Evolutionary conservation across 176 grass and related monocot genomes (phyloP), one percentile per base, ranked within the genome.

Genomic region (Stipa capillata): DNA sequence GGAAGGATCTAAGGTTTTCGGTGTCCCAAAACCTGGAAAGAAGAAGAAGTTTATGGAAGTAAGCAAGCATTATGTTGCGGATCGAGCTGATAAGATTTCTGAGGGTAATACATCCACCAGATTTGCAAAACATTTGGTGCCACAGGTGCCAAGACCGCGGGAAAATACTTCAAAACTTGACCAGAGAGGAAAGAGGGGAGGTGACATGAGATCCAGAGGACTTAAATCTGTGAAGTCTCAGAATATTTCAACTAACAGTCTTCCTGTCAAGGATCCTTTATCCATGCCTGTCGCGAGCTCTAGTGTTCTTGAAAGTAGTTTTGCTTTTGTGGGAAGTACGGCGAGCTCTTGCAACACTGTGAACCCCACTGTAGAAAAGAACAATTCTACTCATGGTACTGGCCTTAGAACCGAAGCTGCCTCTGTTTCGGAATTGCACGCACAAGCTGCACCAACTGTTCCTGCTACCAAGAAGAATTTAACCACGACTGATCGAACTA

Each of bases 21-120:
- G 97, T 87, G 88, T 99, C 65, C 97, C 97, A 65, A 99, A 84
- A 87, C 97, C 91, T 85, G 97, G 97, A 77, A 99, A 96, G 82
- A 99, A 88, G 72, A 90, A 87, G 55, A 99, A 99, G 67, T 99
- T 95, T 82, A 99, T 99, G 97, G 97, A 99, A 74, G 92, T 99
- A 32, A 99, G 97, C 86, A 99, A 96, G 83, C 92, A 93, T 64
- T 99, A 94, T 58, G 83, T 83, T 61, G 74, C 79, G 74, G 96
- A 85, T 24, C 87, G 93, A 54, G 43, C 74, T 68, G 89, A 90
- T 23, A 94, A 86, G 73, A 66, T 73, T 84, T 61, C 75, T 69
- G 89, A 89, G 76, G 73, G 52, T 42, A 93, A 72, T 86, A 72
- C 66, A 71, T 70, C 93, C 45, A 71, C 62, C 55, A 96, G 93